A percentile compares a stretch with the other conserved stretches of the same genome.
These are phyloP conservation scores for Calonectria naviculata DNA, from an alignment of 2,329 filamentous ascomycete species.

Conservation along the genomic window DNA sequence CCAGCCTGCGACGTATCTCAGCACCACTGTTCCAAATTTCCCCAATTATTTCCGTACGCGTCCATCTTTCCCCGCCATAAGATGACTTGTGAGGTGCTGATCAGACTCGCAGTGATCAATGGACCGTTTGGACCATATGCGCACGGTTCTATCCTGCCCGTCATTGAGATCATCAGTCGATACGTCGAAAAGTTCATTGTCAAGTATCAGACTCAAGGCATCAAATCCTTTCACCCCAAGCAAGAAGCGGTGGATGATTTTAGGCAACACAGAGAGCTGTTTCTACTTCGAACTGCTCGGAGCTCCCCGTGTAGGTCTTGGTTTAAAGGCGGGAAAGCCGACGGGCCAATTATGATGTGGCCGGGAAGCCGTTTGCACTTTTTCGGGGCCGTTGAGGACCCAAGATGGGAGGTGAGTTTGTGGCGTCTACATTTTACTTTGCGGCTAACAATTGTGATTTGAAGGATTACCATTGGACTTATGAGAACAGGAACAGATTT, in stretches of 20 bases:
- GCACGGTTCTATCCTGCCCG: background rate
- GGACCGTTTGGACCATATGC: background rate
- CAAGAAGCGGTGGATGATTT: background rate
- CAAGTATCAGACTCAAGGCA: background rate
- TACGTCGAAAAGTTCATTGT: background rate
- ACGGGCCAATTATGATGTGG: conserved; percentile 1
- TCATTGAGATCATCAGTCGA: background rate
- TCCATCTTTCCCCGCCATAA: background rate
- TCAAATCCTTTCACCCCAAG: background rate
- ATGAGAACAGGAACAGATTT: background rate
- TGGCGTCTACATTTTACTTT: background rate
- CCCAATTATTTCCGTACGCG: background rate
- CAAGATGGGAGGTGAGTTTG: background rate
- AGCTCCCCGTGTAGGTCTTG: background rate
- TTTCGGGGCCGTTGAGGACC: background rate
- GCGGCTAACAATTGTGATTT: background rate
- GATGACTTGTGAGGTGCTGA: background rate
- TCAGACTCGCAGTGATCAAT: background rate
- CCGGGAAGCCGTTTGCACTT: background rate
- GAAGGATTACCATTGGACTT: background rate
- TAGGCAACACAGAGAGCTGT: background rate
- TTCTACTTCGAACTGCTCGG: background rate
- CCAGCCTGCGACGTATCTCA: background rate
- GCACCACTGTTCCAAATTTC: background rate
- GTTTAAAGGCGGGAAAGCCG: background rate